Evolutionary conservation across 306 rosid genomes (phyloP).

Genomic region (Begonia loranthoides): DNA sequence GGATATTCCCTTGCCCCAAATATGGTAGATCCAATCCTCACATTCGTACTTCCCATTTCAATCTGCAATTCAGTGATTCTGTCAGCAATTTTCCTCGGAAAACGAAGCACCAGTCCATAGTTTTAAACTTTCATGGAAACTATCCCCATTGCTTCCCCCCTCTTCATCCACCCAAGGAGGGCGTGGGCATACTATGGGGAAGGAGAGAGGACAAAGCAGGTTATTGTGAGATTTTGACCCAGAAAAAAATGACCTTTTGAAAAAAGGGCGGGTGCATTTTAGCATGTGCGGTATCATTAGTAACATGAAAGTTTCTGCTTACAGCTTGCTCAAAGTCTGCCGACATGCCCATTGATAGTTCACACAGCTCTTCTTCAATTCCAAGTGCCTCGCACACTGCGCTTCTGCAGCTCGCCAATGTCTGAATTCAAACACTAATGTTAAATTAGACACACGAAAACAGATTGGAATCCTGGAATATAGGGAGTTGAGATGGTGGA

Average conservation of each 20-base stretch:
- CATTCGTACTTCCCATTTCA: conserved; percentile 87
- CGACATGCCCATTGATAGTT: conserved; percentile 95
- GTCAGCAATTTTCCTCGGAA: too few relatives aligned
- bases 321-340: conserved; percentile 93
- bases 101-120: too few relatives aligned
- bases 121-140: too few relatives aligned
- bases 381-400: conserved; percentile 71
- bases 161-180: too few relatives aligned
- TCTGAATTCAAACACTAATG: conserved; percentile 26
- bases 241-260: too few relatives aligned
- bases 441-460: conserved; percentile 3
- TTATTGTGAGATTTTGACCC: too few relatives aligned
- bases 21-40: conserved; percentile 83
- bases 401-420: conserved; percentile 53
- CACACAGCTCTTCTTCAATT: conserved; percentile 62
- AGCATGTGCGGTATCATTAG: background rate
- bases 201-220: background rate
- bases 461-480: background rate
- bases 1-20: conserved; percentile 87
- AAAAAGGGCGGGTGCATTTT: background rate
- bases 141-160: too few relatives aligned
- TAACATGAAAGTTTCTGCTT: conserved; percentile 18
- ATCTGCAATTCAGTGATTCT: conserved; percentile 69
- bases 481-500: background rate
- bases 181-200: too few relatives aligned